Conservation (phyloP, 2,329 filamentous ascomycete species). For the Monilinia fructigena region DNA sequence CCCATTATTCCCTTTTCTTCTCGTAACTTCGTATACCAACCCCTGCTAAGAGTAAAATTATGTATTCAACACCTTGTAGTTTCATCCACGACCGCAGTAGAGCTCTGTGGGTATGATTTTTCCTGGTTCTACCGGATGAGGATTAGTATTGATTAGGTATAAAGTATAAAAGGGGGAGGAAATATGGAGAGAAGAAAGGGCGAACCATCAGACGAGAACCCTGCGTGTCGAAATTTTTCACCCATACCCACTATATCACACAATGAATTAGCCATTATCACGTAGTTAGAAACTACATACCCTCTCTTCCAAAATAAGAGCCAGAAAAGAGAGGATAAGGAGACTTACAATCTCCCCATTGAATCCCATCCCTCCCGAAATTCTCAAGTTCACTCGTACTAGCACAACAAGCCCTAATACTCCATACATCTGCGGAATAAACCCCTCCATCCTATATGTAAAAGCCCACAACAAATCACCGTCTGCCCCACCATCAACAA, state of each 20-base stretch:
- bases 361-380: conserved; percentile 26
- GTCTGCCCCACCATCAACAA: conserved; percentile 30
- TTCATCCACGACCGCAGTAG: conserved; percentile 28
- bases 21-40: too few relatives aligned
- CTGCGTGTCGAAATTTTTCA: conserved; percentile 28
- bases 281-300: too few relatives aligned
- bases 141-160: background rate
- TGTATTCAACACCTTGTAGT: too few relatives aligned
- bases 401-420: conserved; percentile 30
- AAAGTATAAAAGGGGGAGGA: background rate
- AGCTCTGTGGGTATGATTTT: conserved; percentile 31
- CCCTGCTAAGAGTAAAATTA: too few relatives aligned
- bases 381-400: conserved; percentile 28
- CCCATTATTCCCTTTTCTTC: too few relatives aligned
- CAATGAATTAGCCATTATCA: background rate
- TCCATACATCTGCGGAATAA: conserved; percentile 32
- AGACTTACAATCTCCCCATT: conserved; percentile 30
- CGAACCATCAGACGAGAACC: conserved; percentile 27
- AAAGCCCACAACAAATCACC: conserved; percentile 31
- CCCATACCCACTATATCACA: conserved; percentile 29
- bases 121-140: conserved; percentile 13
- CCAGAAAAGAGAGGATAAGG: background rate
- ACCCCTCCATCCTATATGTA: conserved; percentile 29
- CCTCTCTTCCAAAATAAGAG: too few relatives aligned
- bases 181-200: background rate